Evolutionary conservation across 2,329 filamentous ascomycete species (phyloP).

Genomic region (Sporothrix mexicana): DNA sequence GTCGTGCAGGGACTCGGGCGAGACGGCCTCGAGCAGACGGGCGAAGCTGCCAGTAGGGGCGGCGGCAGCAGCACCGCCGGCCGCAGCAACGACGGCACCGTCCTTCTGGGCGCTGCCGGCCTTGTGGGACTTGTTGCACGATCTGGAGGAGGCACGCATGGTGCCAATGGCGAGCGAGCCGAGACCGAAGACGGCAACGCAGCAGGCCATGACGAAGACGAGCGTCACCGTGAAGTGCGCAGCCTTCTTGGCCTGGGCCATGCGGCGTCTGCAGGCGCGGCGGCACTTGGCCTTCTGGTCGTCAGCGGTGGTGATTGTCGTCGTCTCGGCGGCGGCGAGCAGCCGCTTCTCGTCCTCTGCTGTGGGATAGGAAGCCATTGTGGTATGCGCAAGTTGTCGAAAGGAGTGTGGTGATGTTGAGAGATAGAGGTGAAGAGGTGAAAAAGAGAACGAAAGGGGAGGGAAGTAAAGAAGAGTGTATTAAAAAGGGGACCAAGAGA

Average conservation of each 20-base stretch:
- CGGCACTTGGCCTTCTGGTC: constrained; percentile 17
- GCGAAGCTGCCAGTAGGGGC: constrained; percentile 32
- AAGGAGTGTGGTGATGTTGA: neutral
- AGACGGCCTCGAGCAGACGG: constrained; percentile 39
- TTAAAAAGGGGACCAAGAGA: neutral
- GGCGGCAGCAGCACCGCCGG: neutral
- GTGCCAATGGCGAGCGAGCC: constrained; percentile 22
- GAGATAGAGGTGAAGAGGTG: no score
- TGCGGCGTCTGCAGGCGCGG: constrained; percentile 25
- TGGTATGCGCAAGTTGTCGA: neutral
- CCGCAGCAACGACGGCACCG: neutral
- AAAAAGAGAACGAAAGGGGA: neutral
- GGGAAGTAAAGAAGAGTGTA: neutral
- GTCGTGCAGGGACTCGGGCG: constrained; percentile 59
- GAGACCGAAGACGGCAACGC: constrained; percentile 4
- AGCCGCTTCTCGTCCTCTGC: constrained; percentile 36
- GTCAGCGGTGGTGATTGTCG: constrained; percentile 20
- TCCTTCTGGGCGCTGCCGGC: neutral
- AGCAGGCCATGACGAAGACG: constrained; percentile 19
- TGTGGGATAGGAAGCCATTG: constrained; percentile 30
- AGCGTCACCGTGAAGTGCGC: constrained; percentile 24
- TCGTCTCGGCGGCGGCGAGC: constrained; percentile 32
- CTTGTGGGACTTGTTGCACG: constrained; percentile 15
- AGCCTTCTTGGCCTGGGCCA: constrained; percentile 21
- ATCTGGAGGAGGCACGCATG: neutral